Conservation (phyloP, 306 rosid species). For the Castanopsis chinensis region DNA sequence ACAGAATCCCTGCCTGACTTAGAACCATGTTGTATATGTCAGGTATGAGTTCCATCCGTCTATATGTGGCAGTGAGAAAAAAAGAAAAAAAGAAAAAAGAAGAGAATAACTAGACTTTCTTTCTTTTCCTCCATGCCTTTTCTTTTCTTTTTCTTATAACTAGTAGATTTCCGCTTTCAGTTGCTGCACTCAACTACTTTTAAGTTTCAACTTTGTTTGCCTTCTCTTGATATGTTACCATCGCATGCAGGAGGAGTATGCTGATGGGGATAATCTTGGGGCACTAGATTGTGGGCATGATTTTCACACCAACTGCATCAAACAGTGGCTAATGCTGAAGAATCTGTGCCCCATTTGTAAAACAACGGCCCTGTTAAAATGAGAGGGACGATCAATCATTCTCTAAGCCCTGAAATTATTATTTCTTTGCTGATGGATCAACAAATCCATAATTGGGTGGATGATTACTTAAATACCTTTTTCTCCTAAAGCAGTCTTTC, state of each 20-base stretch:
- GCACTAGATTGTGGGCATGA: conserved; percentile 84
- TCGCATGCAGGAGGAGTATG: conserved; percentile 79
- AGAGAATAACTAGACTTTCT: too few species aligned
- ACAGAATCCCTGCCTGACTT: conserved; percentile 33
- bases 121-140: too few species aligned
- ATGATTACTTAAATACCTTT: conserved; percentile 11
- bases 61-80: neutral
- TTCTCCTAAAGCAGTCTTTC: conserved; percentile 7
- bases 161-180: neutral
- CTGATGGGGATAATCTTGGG: conserved; percentile 64
- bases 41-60: conserved; percentile 42
- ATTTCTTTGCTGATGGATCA: conserved; percentile 24
- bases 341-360: conserved; percentile 89
- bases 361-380: conserved; percentile 63
- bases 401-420: conserved; percentile 17
- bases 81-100: neutral
- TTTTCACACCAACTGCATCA: conserved; percentile 76
- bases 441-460: conserved; percentile 7
- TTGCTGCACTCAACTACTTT: conserved; percentile 6
- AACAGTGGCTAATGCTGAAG: conserved; percentile 85
- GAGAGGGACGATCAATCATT: conserved; percentile 31
- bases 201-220: neutral
- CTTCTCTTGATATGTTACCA: conserved; percentile 3
- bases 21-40: conserved; percentile 90
- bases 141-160: neutral